Evolutionary conservation across 1,284 basidiomycete genomes (phyloP).

Genomic region (Ceratobasidium sp.): DNA sequence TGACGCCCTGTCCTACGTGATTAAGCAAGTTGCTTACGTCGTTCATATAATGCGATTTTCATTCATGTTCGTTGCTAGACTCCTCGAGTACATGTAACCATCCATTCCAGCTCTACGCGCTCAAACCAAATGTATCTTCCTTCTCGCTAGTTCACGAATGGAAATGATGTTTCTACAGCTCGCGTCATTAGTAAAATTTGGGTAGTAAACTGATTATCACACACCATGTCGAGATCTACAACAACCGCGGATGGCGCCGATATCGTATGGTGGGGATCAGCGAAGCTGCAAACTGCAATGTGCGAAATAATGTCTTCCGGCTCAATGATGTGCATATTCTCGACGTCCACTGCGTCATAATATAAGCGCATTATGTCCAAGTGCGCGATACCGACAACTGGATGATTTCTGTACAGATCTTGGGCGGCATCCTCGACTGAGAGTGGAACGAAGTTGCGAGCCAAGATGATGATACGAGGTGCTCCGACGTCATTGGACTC

Average conservation of each 20-base stretch:
- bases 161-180: neutral
- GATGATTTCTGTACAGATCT: neutral
- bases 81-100: neutral
- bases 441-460: neutral
- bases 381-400: neutral
- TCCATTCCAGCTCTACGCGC: neutral
- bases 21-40: too few species aligned
- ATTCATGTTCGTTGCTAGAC: too few species aligned
- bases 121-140: too few species aligned
- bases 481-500: neutral
- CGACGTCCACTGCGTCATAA: neutral
- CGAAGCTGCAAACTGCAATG: neutral
- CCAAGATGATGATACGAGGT: neutral
- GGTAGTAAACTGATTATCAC: neutral
- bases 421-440: neutral
- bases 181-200: neutral
- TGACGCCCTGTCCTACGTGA: too few species aligned
- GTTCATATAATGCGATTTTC: too few species aligned
- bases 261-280: neutral
- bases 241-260: neutral
- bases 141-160: neutral
- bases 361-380: neutral
- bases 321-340: constrained; percentile 1
- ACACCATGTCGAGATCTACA: constrained; percentile 1
- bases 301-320: constrained; percentile 3